A percentile compares a stretch with the other conserved stretches of the same genome.
Conservation (phyloP, 2,329 filamentous ascomycete genomes). For the Fusarium abutilonis region DNA sequence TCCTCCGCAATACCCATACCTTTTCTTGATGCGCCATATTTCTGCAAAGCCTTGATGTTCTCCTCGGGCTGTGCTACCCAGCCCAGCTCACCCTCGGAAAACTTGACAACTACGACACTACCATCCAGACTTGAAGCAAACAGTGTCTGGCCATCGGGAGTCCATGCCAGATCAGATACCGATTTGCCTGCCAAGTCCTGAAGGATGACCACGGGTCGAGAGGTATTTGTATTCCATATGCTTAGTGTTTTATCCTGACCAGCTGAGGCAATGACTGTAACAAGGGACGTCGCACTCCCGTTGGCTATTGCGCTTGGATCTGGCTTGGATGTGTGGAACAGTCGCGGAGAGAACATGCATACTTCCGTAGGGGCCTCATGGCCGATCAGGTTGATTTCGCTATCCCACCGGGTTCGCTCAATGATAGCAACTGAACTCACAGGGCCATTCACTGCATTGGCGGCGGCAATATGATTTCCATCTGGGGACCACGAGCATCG, state of each 20-base stretch:
- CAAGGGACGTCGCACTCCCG: constrained; percentile 59
- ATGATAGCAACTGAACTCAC: constrained; percentile 98
- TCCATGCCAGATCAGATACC: constrained; percentile 94
- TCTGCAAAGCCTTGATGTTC: constrained; percentile 91
- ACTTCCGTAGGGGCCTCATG: constrained; percentile 98
- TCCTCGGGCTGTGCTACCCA: constrained; percentile 87
- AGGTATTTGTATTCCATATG: constrained; percentile 97
- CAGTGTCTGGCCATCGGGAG: constrained; percentile 86
- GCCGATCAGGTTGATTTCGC: constrained; percentile 95
- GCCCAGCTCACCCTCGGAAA: constrained; percentile 87
- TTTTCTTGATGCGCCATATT: constrained; percentile 88
- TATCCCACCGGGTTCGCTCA: constrained; percentile 90
- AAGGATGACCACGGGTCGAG: constrained; percentile 86
- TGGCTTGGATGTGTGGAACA: constrained; percentile 81
- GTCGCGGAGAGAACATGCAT: constrained; percentile 91
- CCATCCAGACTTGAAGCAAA: constrained; percentile 91
- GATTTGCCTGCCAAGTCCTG: constrained; percentile 91
- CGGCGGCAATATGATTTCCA: constrained; percentile 94
- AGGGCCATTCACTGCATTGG: constrained; percentile 96
- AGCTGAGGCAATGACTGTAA: constrained; percentile 95
- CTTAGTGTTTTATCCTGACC: constrained; percentile 96
- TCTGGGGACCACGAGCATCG: constrained; percentile 98
- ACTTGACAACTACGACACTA: constrained; percentile 82
- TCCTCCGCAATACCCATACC: constrained; percentile 93
- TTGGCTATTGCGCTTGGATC: constrained; percentile 61